Evolutionary conservation across 2,329 filamentous ascomycete species (phyloP), one percentile per base, ranked within the genome.

Genomic region (Ascochyta fabae): DNA sequence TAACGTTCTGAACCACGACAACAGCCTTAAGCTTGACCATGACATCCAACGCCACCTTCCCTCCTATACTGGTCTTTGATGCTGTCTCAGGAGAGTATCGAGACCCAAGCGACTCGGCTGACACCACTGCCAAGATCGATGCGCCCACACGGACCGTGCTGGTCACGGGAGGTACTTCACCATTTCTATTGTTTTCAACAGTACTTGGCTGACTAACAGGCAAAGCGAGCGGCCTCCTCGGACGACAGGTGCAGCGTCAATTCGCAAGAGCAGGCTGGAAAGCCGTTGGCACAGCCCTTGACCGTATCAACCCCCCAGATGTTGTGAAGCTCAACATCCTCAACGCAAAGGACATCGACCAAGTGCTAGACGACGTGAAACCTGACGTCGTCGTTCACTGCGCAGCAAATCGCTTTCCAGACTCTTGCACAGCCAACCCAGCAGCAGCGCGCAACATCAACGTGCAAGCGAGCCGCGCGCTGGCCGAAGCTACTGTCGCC

Each of bases 391-490:
- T 96, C 40, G 84, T 96, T 33, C 92, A 96, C 74, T 94, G 91
- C 92, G 93, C 92, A 36, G 92, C 92, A 41, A 93, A 96, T 75
- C 87, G 91, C 59, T 96, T 89, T 68, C 92, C 93, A 2, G 92
- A 96, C 76, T 89, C 89, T 71, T 94, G 92, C 69, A 89, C 92
- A 66, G 84, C 85, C 61, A 86, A 96, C 72, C 92, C 92, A 3
- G 84, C 88, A 56, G 89, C 86, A 49, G 91, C 92, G 3, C 84
- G 84, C 57, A 83, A 83, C 16, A 80, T 96, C 66, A 96, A 96
- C 69, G 86, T 94, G 12, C 81, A 85, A 3, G 89, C 91, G 2
- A 89, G 90, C 42, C 78, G 81, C 43, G 77, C 78, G 8, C 84
- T 96, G 12, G 90, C 91, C 9, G 75, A 80, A 36, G 81, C 86